Evolutionary conservation across 1,139 yeast genomes (phyloP).

Genomic region (Magnusiomyces sp.): DNA sequence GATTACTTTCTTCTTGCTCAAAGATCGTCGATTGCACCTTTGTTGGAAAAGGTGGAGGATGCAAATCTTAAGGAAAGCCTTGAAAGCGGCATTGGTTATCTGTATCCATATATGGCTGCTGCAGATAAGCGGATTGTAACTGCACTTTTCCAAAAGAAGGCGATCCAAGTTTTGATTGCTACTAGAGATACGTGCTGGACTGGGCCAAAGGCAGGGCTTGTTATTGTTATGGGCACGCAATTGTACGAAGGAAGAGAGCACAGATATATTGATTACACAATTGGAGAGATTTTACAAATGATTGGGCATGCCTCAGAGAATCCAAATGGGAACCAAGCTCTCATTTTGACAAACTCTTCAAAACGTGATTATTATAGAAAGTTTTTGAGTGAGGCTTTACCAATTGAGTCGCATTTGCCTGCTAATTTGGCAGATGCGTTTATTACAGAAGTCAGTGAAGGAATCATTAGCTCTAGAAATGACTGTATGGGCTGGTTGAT

Average conservation of each 20-base stretch:
- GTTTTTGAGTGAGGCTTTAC: conserved; percentile 67
- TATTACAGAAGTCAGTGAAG: conserved; percentile 60
- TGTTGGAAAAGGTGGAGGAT: conserved; percentile 43
- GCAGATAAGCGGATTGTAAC: conserved; percentile 49
- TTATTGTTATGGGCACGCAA: conserved; percentile 65
- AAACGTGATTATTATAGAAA: conserved; percentile 58
- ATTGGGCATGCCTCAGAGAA: conserved; percentile 45
- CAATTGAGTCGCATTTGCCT: conserved; percentile 71
- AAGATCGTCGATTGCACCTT: conserved; percentile 36
- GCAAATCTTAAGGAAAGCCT: conserved; percentile 38
- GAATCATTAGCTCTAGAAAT: conserved; percentile 60
- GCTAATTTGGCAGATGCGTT: conserved; percentile 55
- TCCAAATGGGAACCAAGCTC: conserved; percentile 35
- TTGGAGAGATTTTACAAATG: conserved; percentile 64
- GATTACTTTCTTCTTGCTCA: conserved; percentile 32
- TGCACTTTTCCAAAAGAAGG: conserved; percentile 42
- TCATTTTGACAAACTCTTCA: conserved; percentile 49
- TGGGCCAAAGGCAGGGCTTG: conserved; percentile 45
- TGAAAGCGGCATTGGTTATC: conserved; percentile 58
- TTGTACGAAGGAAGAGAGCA: conserved; percentile 67
- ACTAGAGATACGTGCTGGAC: conserved; percentile 47
- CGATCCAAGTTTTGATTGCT: conserved; percentile 47
- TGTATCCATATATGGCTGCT: conserved; percentile 50
- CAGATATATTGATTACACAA: conserved; percentile 58
- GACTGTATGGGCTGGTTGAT: conserved; percentile 91